Base-by-base conservation (phyloP, 768 basidiomycete species). In the Lactarius trivialis region DNA sequence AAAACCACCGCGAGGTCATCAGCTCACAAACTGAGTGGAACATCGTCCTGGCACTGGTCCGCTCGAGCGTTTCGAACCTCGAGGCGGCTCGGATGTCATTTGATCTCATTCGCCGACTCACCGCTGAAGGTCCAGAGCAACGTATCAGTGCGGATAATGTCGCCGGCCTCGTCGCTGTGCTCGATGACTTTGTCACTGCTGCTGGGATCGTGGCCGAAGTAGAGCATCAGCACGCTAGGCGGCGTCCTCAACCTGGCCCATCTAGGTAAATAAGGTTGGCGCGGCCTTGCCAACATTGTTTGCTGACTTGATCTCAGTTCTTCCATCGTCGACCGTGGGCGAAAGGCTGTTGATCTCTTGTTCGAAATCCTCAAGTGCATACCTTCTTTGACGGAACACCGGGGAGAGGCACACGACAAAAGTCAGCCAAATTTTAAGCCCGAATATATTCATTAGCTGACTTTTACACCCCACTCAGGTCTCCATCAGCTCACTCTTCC, bases 1-100 rank as follows among this genome's bases (percentile, higher is more conserved):
- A 89, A 69, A 84, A 87, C 52, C 84, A 95, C 67, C 78, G 80
- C 51, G 78, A 84, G 7, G 83, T 92, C 28, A 84, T 94, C 65
- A 81, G 87, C 59, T 94, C 93, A 1, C 87, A 89, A 67, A 98
- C 96, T 0, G 96, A 98, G 71, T 99, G 96, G 96, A 93, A 91
- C 64, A 77, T 98, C 43, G 82, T 95, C 24, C 91, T 95, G 69
- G 89, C 91, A 1, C 78, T 98, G 32, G 81, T 98, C 65, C 85
- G 91, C 53, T 88, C 87, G 1, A 95, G 93, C 0, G 82, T 94
- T 45, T 79, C 86, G 14, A 89, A 97, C 70, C 83, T 91, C 11
- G 91, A 93, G 73, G 95, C 94, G 6, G 86, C 92, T 28, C 86
- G 90, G 39, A 76, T 86, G 56, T 89, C 96, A 2, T 91, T 98